Percentiles rank a stretch among this genome's conserved stretches.
These are phyloP conservation scores for Acer negundo DNA, from an alignment of 345 rosid species.

Conservation along the genomic window DNA sequence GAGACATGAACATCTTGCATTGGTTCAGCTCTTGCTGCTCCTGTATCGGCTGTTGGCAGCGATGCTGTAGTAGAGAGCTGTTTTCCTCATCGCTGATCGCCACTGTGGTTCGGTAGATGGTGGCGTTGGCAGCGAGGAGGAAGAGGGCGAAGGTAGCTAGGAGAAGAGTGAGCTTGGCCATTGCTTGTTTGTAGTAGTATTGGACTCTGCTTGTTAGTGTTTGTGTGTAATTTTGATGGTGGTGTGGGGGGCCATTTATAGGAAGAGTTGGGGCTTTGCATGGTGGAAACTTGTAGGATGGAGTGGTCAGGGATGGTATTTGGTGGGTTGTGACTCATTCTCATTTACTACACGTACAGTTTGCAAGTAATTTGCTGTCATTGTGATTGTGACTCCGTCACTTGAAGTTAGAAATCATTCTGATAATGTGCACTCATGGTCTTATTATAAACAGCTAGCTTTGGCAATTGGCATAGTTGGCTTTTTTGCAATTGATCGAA, in stretches of 20 bases:
- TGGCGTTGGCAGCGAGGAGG: slow-evolving; percentile 31
- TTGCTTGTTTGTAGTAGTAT: not conserved
- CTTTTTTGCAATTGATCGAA: too few species aligned
- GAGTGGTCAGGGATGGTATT: not conserved
- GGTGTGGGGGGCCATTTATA: slow-evolving; percentile 14
- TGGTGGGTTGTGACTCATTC: not conserved
- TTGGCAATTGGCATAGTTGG: too few species aligned
- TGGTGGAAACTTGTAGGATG: slow-evolving; percentile 31
- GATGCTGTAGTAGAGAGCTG: not conserved
- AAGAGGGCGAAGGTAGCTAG: slow-evolving; percentile 23
- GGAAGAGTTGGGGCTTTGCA: slow-evolving; percentile 19
- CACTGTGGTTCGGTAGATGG: slow-evolving; percentile 32
- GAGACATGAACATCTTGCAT: too few species aligned
- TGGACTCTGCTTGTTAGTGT: too few species aligned
- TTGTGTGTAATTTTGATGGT: too few species aligned
- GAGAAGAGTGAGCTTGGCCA: slow-evolving; percentile 32
- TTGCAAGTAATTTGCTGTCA: slow-evolving; percentile 19
- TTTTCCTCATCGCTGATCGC: slow-evolving; percentile 19
- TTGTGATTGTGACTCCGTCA: not conserved
- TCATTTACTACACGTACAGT: not conserved
- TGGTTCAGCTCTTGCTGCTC: too few species aligned
- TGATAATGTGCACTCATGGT: too few species aligned
- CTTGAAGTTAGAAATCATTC: too few species aligned
- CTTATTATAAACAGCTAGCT: too few species aligned
- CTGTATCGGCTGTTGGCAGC: too few species aligned